Evolutionary conservation across 352 stramenopile species (phyloP).

Genomic region (Lagenidium giganteum): DNA sequence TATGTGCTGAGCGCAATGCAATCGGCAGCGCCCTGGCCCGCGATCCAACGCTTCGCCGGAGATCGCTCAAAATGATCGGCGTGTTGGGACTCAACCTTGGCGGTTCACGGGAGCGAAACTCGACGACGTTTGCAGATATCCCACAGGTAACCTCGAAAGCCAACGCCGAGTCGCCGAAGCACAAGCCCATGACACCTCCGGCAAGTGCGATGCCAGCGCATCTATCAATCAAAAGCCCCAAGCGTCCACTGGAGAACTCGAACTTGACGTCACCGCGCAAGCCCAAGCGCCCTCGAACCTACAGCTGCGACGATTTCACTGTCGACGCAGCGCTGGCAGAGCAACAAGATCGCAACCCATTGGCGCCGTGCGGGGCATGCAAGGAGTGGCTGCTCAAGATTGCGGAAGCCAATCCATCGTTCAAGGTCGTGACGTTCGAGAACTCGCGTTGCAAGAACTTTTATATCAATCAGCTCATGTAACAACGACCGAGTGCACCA

Average conservation of each 20-base stretch:
- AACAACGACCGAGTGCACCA: too few species aligned
- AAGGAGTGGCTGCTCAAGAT: conserved; percentile 99
- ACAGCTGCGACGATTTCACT: conserved; percentile 67
- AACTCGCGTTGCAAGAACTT: conserved; percentile 91
- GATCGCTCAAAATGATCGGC: conserved; percentile 93
- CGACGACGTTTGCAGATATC: conserved; percentile 2
- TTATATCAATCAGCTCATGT: conserved; percentile 88
- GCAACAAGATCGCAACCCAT: conserved; percentile 89
- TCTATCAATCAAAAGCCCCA: conserved; percentile 4
- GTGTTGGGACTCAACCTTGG: conserved; percentile 88
- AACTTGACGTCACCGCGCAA: conserved; percentile 39
- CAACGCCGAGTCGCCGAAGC: conserved; percentile 1
- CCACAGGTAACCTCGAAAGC: conserved; percentile 1
- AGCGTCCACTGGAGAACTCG: conserved; percentile 5
- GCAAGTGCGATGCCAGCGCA: conserved; percentile 1
- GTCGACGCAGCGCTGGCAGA: conserved; percentile 34
- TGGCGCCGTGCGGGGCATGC: conserved; percentile 97
- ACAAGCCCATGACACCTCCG: background rate
- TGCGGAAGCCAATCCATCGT: conserved; percentile 95
- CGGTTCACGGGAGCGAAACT: background rate
- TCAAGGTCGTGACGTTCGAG: conserved; percentile 97
- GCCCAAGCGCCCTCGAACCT: conserved; percentile 80
- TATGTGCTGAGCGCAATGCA: conserved; percentile 97
- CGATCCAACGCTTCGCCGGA: conserved; percentile 89
- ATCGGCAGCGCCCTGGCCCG: conserved; percentile 96